Percentiles rank a stretch among this genome's conserved stretches.
phyloP scores from a whole-genome alignment of 805 yeast species.

The Candida taoyuanica region DNA sequence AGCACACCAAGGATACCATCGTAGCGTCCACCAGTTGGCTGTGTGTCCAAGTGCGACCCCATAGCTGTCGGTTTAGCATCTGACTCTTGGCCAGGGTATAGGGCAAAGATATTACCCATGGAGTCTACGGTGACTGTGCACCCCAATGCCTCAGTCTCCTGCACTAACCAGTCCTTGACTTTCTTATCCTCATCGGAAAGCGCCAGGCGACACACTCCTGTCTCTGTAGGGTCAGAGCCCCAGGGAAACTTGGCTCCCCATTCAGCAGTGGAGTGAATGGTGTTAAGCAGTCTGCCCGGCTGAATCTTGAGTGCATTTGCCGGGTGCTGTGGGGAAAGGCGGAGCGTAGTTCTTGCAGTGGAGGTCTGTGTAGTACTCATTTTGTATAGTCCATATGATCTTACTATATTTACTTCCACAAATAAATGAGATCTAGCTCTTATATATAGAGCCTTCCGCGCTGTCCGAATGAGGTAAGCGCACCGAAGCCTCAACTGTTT shows the following conservation, averaged over 20 bases:
- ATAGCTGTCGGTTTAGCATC: constrained; percentile 54
- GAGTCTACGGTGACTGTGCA: constrained; percentile 57
- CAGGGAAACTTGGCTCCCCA: constrained; percentile 63
- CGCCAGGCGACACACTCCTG: constrained; percentile 66
- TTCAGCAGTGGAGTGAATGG: constrained; percentile 57
- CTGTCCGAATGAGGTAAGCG: constrained; percentile 9
- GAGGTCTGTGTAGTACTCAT: constrained; percentile 2
- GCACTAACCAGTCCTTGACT: constrained; percentile 62
- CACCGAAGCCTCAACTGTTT: no score
- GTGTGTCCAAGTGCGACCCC: constrained; percentile 74
- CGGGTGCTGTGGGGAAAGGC: constrained; percentile 11
- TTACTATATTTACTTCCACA: background rate
- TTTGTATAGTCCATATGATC: no score
- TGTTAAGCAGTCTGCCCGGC: constrained; percentile 44
- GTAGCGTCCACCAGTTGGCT: constrained; percentile 74
- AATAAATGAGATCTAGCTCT: background rate
- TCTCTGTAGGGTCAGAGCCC: constrained; percentile 49
- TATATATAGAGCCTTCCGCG: constrained; percentile 4
- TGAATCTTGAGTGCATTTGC: constrained; percentile 24
- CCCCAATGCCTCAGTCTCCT: constrained; percentile 47
- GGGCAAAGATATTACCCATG: constrained; percentile 66
- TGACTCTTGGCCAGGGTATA: constrained; percentile 51
- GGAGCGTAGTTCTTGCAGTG: constrained; percentile 4
- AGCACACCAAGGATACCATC: constrained; percentile 71
- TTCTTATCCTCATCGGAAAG: constrained; percentile 56